Conservation (phyloP, 192 early-diverging fungal species). For the Gaertneriomyces semiglobifer region DNA sequence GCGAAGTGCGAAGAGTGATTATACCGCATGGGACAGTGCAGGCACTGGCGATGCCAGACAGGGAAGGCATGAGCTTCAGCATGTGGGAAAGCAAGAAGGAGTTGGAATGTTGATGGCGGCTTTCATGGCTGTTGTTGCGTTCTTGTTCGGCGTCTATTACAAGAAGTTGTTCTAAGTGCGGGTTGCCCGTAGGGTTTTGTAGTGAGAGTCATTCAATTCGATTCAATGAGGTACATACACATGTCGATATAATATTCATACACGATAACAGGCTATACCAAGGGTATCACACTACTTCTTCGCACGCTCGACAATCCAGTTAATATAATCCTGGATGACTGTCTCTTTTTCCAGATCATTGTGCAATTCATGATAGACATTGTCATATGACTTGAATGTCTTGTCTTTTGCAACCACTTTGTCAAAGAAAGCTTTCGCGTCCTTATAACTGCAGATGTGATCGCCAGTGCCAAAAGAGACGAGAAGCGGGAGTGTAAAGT, state of each 20-base stretch:
- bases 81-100: neutral
- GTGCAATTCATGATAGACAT: slow-evolving; percentile 35
- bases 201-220: neutral
- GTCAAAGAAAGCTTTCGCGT: slow-evolving; percentile 9
- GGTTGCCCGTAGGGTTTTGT: neutral
- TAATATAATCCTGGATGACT: slow-evolving; percentile 32
- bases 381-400: slow-evolving; percentile 18
- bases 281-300: slow-evolving; percentile 6
- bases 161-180: neutral
- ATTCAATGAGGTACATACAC: neutral
- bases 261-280: neutral
- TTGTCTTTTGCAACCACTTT: slow-evolving; percentile 20
- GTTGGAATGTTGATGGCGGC: neutral
- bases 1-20: slow-evolving; percentile 12
- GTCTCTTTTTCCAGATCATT: slow-evolving; percentile 42
- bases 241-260: neutral
- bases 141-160: slow-evolving; percentile 8
- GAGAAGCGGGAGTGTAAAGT: slow-evolving; percentile 48
- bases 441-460: slow-evolving; percentile 35
- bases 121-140: neutral
- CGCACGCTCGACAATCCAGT: slow-evolving; percentile 39
- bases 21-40: too few relatives aligned
- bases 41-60: too few relatives aligned
- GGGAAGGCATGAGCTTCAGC: too few relatives aligned
- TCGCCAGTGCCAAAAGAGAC: slow-evolving; percentile 54